Evolutionary conservation across 2,329 filamentous ascomycete species (phyloP).

Genomic region (Endoconidiophora polonica): DNA sequence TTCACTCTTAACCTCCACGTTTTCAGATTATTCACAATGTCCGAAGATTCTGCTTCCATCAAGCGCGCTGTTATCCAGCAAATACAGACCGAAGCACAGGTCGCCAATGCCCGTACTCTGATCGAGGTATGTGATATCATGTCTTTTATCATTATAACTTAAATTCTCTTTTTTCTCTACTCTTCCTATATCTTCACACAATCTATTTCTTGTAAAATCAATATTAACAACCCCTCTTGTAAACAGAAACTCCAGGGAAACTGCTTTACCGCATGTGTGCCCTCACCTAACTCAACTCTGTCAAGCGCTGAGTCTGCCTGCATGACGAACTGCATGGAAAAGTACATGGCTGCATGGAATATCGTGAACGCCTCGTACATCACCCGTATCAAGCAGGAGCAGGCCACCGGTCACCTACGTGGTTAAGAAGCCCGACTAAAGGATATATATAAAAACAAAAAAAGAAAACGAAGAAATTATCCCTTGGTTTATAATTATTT

Average conservation of each 20-base stretch:
- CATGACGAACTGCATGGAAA: slow-evolving; percentile 64
- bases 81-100: slow-evolving; percentile 44
- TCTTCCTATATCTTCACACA: not conserved
- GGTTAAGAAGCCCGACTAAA: not conserved
- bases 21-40: slow-evolving; percentile 3
- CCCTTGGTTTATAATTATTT: too few species aligned
- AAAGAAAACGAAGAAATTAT: too few species aligned
- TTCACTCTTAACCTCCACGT: not conserved
- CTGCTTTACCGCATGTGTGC: slow-evolving; percentile 64
- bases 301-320: slow-evolving; percentile 53
- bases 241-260: slow-evolving; percentile 60
- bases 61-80: slow-evolving; percentile 50
- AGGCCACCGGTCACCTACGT: slow-evolving; percentile 18
- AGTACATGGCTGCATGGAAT: slow-evolving; percentile 73
- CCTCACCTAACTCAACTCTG: slow-evolving; percentile 50
- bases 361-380: slow-evolving; percentile 54
- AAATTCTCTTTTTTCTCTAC: not conserved
- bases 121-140: slow-evolving; percentile 40
- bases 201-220: not conserved
- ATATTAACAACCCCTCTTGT: not conserved
- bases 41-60: slow-evolving; percentile 33
- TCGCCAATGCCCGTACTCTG: slow-evolving; percentile 51
- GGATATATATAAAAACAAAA: too few species aligned
- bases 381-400: slow-evolving; percentile 43
- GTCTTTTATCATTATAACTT: too few species aligned